phyloP scores from a whole-genome alignment of 1,284 basidiomycete species.

The Sporisorium graminicola region DNA sequence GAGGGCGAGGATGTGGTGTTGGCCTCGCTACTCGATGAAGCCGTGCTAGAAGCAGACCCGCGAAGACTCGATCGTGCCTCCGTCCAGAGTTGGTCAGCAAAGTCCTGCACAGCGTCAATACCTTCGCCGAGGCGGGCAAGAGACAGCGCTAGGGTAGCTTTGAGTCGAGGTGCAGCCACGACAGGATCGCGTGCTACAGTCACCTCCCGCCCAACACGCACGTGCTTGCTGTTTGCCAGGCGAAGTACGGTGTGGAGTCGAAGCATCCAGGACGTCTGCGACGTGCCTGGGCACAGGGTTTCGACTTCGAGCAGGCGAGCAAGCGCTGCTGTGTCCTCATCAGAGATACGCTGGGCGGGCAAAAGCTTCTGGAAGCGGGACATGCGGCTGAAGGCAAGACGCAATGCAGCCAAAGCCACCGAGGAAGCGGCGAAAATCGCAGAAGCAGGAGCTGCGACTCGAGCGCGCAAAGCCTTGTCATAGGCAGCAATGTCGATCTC shows the following conservation, averaged over 20 bases:
- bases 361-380: constrained; percentile 15
- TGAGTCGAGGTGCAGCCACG: constrained; percentile 21
- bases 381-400: constrained; percentile 21
- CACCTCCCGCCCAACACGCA: constrained; percentile 1
- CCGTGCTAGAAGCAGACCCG: not conserved
- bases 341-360: constrained; percentile 12
- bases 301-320: constrained; percentile 56
- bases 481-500: constrained; percentile 32
- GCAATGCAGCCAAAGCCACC: constrained; percentile 12
- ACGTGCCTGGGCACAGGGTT: constrained; percentile 42
- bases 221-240: constrained; percentile 41
- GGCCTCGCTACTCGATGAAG: constrained; percentile 2
- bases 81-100: constrained; percentile 44
- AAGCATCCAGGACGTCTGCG: constrained; percentile 45
- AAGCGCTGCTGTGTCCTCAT: constrained; percentile 36
- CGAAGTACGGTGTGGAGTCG: constrained; percentile 53
- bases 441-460: constrained; percentile 22
- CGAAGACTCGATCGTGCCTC: constrained; percentile 36
- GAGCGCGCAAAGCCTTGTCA: constrained; percentile 19
- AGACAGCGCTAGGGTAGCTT: constrained; percentile 53
- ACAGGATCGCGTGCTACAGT: constrained; percentile 19
- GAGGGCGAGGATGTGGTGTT: constrained; percentile 5
- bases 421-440: constrained; percentile 21
- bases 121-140: constrained; percentile 48
- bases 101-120: constrained; percentile 33